Evolutionary conservation across 345 rosid genomes (phyloP).

Genomic region (Dipteronia sinensis): DNA sequence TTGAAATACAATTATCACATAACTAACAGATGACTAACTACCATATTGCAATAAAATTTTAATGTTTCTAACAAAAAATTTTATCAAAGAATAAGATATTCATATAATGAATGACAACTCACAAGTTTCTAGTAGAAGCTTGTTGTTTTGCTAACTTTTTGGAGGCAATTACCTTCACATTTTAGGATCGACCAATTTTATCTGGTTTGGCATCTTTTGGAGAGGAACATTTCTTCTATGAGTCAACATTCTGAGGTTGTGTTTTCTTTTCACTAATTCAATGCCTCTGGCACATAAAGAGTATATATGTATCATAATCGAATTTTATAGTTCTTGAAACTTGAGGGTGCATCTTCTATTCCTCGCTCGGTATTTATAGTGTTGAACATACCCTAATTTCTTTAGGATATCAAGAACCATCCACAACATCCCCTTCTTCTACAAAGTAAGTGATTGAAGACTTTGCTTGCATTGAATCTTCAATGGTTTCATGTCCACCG

Average conservation of each 20-base stretch:
- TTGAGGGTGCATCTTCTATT: too few species aligned
- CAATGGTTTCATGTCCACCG: too few species aligned
- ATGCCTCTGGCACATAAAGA: background rate
- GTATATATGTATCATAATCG: constrained; percentile 23
- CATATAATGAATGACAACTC: constrained; percentile 12
- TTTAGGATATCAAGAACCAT: too few species aligned
- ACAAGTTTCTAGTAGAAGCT: constrained; percentile 18
- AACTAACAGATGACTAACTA: background rate
- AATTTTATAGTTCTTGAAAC: background rate
- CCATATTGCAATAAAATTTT: background rate
- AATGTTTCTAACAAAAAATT: background rate
- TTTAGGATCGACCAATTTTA: too few species aligned
- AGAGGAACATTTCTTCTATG: constrained; percentile 1
- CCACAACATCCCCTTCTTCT: too few species aligned
- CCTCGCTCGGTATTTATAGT: too few species aligned
- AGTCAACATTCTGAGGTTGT: constrained; percentile 4
- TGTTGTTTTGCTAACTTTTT: background rate
- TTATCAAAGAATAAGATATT: background rate
- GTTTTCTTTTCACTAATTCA: background rate
- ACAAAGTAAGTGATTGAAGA: too few species aligned
- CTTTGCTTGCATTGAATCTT: too few species aligned
- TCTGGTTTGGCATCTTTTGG: too few species aligned
- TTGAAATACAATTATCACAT: background rate
- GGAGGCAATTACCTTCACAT: background rate
- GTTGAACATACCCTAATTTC: too few species aligned